These are phyloP conservation scores for Tremellales sp. DNA, from an alignment of 1,284 basidiomycete genomes.

Conservation along the genomic window DNA sequence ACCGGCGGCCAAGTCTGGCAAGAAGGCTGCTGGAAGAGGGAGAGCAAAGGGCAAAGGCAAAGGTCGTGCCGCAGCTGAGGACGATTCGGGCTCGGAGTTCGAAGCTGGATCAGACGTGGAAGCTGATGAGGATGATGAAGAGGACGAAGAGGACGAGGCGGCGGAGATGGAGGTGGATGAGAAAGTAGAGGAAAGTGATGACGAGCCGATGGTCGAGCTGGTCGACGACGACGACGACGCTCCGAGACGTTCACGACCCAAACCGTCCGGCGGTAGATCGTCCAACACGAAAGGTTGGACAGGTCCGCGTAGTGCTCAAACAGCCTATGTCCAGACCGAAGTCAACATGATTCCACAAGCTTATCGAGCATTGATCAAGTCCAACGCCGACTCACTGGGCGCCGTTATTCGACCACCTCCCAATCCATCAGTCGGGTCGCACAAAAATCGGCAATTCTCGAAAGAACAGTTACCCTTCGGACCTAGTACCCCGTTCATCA, in stretches of 20 bases:
- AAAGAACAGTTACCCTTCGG: conserved; percentile 23
- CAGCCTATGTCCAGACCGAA: conserved; percentile 1
- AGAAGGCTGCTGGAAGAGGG: neutral
- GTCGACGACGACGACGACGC: neutral
- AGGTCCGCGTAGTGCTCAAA: no score
- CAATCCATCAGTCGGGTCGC: conserved; percentile 3
- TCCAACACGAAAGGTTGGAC: neutral
- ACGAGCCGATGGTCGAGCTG: conserved; percentile 5
- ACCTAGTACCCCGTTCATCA: conserved; percentile 25
- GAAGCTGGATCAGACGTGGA: neutral
- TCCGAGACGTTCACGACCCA: no score
- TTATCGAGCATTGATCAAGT: conserved; percentile 12
- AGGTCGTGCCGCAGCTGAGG: conserved; percentile 1
- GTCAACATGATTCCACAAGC: conserved; percentile 5
- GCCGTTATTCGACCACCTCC: neutral
- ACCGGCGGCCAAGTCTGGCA: neutral
- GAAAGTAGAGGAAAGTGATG: conserved; percentile 4
- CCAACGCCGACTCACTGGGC: conserved; percentile 2
- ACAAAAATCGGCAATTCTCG: conserved; percentile 6
- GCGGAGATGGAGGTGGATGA: conserved; percentile 8
- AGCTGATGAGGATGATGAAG: conserved; percentile 12
- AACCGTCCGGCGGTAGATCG: neutral
- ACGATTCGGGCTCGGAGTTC: neutral
- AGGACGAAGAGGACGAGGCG: conserved; percentile 9
- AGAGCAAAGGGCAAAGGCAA: conserved; percentile 8